Evolutionary conservation across 768 basidiomycete species (phyloP), one percentile per base, ranked within the genome.

Genomic region (Boletales sp.): DNA sequence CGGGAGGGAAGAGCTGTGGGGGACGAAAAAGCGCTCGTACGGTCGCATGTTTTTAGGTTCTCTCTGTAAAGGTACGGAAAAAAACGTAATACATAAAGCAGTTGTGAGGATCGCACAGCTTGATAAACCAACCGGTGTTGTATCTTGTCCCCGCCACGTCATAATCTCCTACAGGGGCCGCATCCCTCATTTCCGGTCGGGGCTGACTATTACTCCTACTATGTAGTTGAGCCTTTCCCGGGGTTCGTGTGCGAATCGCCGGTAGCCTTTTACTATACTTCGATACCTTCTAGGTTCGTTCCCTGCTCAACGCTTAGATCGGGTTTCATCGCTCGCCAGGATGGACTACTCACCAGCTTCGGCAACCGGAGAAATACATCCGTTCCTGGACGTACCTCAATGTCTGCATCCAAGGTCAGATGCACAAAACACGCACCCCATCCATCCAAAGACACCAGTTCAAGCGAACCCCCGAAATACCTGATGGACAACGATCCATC

Each of bases 241-340:
- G 25, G 5, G 4, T 2, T 28, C 25, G 25, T 28, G 25, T 6
- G 25, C 25, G 25, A 28, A 28, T 28, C 44, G 44, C 34, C 44
- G 34, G 35, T 17, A 37, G 36, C 8, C 34, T 21, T 25, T 40
- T 8, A 34, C 39, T 70, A 92, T 17, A 92, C 77, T 66, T 90
- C 88, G 50, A 91, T 90, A 10, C 84, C 87, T 67, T 93, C 90
- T 50, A 90, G 62, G 66, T 88, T 92, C 9, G 88, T 93, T 32
- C 90, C 90, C 90, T 91, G 56, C 10, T 14, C 46, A 13, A 19
- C 33, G 18, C 15, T 50, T 17, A 52, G 55, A 39, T 40, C 31
- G 25, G 6, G 17, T 30, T 15, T 30, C 28, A 37, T 12, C 6
- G 11, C 28, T 33, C 5, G 12, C n/a, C 30, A 33, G 38, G 37